Base-by-base conservation (phyloP, 192 early-diverging fungal genomes). In the Neocallimastix lanati region DNA sequence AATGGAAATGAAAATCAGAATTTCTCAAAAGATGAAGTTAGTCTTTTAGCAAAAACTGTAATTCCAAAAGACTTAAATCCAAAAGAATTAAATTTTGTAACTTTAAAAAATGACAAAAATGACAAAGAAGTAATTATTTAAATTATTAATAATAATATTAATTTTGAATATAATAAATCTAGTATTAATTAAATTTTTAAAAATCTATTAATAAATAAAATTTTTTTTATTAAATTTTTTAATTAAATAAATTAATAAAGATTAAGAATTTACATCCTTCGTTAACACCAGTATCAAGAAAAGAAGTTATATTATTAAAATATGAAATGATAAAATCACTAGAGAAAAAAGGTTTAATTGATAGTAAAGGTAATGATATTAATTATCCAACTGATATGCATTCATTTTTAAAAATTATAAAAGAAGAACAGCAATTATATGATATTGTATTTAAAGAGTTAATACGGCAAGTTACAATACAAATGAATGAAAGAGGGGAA, bases 401-500 rank as follows among this genome's bases (percentile, higher is more conserved):
- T 77, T 84, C 87, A 7, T 89, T 90, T 77, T 79, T 90, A 35
- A 82, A 81, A 33, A 82, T 90, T 29, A 89, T 89, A 28, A 81
- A 84, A 35, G 86, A 90, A 79, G 89, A 90, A 81, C 87, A 90
- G 80, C 85, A 88, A 79, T 88, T 90, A 80, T 90, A 90, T 82
- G 87, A 90, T 81, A 81, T 85, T 5, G 89, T 90, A 4, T 89
- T 90, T 76, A 50, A 80, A 35, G 89, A 90, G 79, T 76, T 90
- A 35, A 86, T 89, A 28, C 84, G 89, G 28, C 89, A 90, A 81
- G 88, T 88, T 14, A 89, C 88, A 21, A 83, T 88, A 76, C 86
- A 89, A 81, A 90, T 90, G 89, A 83, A 86, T 29, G 89, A 90
- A 80, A 85, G 89, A 18, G 89, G 89, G 28, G 87, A 89, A 81